Base-by-base conservation (phyloP, 768 basidiomycete species). In the Mycena indigotica region DNA sequence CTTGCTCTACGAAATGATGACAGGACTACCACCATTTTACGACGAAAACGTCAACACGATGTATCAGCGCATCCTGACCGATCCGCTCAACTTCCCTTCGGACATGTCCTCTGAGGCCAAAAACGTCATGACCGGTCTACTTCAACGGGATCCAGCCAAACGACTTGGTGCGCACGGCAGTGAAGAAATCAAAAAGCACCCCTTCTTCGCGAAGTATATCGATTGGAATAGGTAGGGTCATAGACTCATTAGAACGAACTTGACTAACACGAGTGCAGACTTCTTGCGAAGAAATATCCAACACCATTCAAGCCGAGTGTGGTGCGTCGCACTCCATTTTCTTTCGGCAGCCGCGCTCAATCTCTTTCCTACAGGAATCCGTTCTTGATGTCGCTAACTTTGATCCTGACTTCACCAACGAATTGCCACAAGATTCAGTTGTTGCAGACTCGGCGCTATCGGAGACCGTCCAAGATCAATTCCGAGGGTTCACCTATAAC, bases 31-130 rank as follows among this genome's bases (percentile, higher is more conserved):
- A 12, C 96, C 96, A 3, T 98, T 97, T 82, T 99, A 98, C 72
- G 95, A 98, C 67, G 96, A 99, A 72, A 97, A 98, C 71, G 95
- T 96, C 40, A 95, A 96, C 76, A 89, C 91, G 40, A 97, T 95
- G 95, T 95, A 96, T 70, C 91, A 95, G 72, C 88, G 95, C 57
- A 98, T 98, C 69, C 82, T 98, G 24, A 83, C 87, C 24, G 96
- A 99, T 67, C 96, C 95, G 1, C 84, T 99, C 32, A 81, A 89
- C 32, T 98, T 99, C 82, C 91, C 92, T 6, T 77, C 86, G 12
- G 95, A 98, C 65, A 89, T 98, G 77, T 80, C 88, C 1, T 74
- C 84, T 1, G 96, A 99, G 69, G 96, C 97, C 1, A 81, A 87
- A 65, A 90, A 90, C 56, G 86, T 99, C 46, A 91, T 99, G 80